Percentiles rank a stretch among this genome's conserved stretches.
These are phyloP conservation scores for Prunella vulgaris DNA, from an alignment of 257 asterid species.

Conservation along the genomic window DNA sequence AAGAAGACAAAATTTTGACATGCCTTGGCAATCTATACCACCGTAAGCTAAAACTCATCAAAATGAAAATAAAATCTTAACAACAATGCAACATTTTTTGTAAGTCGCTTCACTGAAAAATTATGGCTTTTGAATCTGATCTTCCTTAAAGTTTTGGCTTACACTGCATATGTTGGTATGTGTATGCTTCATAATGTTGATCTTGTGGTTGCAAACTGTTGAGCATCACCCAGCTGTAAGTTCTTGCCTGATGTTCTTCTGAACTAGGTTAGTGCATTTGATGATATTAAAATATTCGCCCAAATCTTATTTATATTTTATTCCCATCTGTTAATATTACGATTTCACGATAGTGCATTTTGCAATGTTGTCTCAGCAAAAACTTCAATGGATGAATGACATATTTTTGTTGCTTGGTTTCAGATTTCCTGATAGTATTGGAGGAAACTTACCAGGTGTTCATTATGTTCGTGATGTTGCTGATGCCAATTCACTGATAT, in stretches of 20 bases:
- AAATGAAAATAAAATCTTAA: background rate
- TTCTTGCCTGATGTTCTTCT: background rate
- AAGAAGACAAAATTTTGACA: background rate
- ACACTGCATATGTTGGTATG: background rate
- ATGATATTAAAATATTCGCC: background rate
- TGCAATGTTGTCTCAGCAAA: background rate
- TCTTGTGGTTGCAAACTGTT: background rate
- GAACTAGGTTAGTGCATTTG: background rate
- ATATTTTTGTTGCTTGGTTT: slow-evolving; percentile 13
- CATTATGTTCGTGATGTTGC: slow-evolving; percentile 92
- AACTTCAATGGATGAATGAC: background rate
- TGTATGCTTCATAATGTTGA: background rate
- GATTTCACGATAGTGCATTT: background rate
- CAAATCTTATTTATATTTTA: background rate
- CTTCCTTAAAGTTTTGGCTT: too few relatives aligned
- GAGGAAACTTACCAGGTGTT: slow-evolving; percentile 70
- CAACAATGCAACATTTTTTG: background rate
- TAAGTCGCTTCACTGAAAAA: background rate
- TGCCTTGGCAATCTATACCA: background rate
- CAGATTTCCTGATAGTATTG: slow-evolving; percentile 86
- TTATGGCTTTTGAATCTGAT: background rate
- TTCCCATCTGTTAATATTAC: background rate
- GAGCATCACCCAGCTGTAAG: background rate
- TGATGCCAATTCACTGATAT: slow-evolving; percentile 87
- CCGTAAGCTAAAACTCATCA: background rate